Conservation (phyloP, 345 rosid species). For the Anacardium occidentale region DNA sequence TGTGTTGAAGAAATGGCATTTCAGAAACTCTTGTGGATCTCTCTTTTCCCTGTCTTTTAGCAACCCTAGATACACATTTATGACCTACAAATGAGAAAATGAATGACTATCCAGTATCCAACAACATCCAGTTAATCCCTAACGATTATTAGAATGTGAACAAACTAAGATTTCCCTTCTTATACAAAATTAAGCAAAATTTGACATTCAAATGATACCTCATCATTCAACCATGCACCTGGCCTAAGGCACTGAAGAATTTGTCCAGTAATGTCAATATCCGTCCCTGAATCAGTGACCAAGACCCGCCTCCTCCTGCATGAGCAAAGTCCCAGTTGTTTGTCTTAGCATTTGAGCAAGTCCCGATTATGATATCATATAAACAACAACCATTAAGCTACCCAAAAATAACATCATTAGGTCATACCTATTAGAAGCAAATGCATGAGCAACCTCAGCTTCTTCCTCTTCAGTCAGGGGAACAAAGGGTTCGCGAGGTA, state of each 20-base stretch:
- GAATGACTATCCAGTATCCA: neutral
- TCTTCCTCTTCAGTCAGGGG: slow-evolving; percentile 78
- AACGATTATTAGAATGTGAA: neutral
- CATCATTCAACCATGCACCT: slow-evolving; percentile 88
- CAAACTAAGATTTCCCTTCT: slow-evolving; percentile 11
- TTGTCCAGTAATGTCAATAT: slow-evolving; percentile 73
- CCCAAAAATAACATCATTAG: slow-evolving; percentile 9
- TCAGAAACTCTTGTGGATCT: slow-evolving; percentile 77
- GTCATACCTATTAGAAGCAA: slow-evolving; percentile 55
- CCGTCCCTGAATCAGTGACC: slow-evolving; percentile 57
- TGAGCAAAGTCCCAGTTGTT: slow-evolving; percentile 15
- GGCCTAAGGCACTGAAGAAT: slow-evolving; percentile 72
- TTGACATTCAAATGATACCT: slow-evolving; percentile 46
- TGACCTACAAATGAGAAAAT: slow-evolving; percentile 53
- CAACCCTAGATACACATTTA: slow-evolving; percentile 80
- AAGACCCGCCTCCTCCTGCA: slow-evolving; percentile 53
- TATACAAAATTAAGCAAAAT: slow-evolving; percentile 4
- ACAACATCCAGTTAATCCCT: neutral
- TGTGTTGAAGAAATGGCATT: slow-evolving; percentile 92
- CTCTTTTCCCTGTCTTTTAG: slow-evolving; percentile 94
- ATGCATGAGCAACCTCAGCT: slow-evolving; percentile 50
- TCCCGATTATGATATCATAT: slow-evolving; percentile 16
- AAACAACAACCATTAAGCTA: slow-evolving; percentile 9
- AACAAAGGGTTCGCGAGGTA: slow-evolving; percentile 60
- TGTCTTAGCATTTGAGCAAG: neutral